A percentile compares a stretch with the other conserved stretches of the same genome.
Conservation (phyloP, 495 filamentous ascomycete species). For the Xylaria castorea region DNA sequence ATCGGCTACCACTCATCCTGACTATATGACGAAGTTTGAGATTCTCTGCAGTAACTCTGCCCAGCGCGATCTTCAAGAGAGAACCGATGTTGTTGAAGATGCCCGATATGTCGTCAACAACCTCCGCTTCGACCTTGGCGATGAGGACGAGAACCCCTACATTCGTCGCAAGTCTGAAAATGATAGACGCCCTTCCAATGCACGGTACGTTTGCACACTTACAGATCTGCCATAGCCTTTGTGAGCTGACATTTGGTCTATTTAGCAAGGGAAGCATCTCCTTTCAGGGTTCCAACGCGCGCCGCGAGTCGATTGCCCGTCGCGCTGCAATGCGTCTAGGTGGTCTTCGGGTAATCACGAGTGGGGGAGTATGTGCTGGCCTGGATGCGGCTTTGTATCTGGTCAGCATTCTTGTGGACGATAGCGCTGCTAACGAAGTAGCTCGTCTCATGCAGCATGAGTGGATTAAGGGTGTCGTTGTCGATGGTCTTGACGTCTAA, state of each 20-base stretch:
- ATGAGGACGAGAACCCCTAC: constrained; percentile 77
- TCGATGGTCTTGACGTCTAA: constrained; percentile 77
- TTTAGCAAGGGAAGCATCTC: constrained; percentile 72
- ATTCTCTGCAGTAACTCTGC: constrained; percentile 71
- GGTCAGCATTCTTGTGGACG: constrained; percentile 72
- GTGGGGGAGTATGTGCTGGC: constrained; percentile 76
- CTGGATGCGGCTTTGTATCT: constrained; percentile 81
- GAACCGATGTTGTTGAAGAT: constrained; percentile 74
- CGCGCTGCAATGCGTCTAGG: constrained; percentile 69
- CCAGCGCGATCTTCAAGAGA: constrained; percentile 60
- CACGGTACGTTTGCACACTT: constrained; percentile 52
- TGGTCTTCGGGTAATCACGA: constrained; percentile 77
- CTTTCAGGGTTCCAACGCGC: constrained; percentile 67
- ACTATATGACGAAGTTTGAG: constrained; percentile 68
- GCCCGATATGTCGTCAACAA: constrained; percentile 84
- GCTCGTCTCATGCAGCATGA: constrained; percentile 71
- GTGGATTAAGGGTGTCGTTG: constrained; percentile 73
- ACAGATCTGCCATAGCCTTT: not conserved
- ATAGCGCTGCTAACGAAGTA: constrained; percentile 72
- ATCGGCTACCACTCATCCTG: constrained; percentile 73
- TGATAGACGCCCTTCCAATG: constrained; percentile 64
- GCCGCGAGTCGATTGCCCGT: constrained; percentile 71
- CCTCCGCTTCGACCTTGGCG: constrained; percentile 74
- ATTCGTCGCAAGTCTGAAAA: constrained; percentile 70
- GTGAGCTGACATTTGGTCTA: constrained; percentile 26